A percentile compares a stretch with the other conserved stretches of the same genome.
These are phyloP conservation scores for Thinopyrum elongatum DNA, from an alignment of 176 grass and related monocot species.

Conservation along the genomic window DNA sequence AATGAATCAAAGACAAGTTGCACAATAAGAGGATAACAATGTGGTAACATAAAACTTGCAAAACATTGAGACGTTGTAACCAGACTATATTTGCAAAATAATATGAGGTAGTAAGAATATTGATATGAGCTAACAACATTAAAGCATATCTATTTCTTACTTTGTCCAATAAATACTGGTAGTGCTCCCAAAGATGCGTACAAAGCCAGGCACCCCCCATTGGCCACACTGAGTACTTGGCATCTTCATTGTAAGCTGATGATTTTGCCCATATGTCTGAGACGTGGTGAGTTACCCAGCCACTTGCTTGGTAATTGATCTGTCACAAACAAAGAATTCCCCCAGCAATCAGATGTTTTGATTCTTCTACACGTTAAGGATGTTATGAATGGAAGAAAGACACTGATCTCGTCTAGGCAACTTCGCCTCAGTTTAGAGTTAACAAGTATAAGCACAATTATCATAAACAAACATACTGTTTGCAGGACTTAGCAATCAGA, in stretches of 20 bases:
- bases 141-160: slow-evolving; percentile 41
- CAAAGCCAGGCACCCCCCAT: slow-evolving; percentile 90
- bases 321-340: slow-evolving; percentile 22
- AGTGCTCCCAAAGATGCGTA: slow-evolving; percentile 87
- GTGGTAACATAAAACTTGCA: not conserved
- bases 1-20: not conserved
- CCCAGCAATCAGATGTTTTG: not conserved
- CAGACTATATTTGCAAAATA: not conserved
- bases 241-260: slow-evolving; percentile 51
- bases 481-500: not conserved
- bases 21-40: slow-evolving; percentile 10
- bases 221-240: slow-evolving; percentile 69
- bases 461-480: not conserved
- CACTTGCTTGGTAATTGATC: slow-evolving; percentile 71
- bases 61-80: not conserved
- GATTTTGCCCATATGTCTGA: slow-evolving; percentile 90
- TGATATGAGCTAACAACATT: not conserved
- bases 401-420: not conserved
- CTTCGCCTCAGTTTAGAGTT: not conserved
- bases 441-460: not conserved
- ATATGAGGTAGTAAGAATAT: not conserved
- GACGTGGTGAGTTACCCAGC: slow-evolving; percentile 77
- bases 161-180: slow-evolving; percentile 64
- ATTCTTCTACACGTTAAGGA: not conserved
- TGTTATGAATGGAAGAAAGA: not conserved